Evolutionary conservation across 257 asterid species (phyloP).

Genomic region (Gynochthodes officinalis): DNA sequence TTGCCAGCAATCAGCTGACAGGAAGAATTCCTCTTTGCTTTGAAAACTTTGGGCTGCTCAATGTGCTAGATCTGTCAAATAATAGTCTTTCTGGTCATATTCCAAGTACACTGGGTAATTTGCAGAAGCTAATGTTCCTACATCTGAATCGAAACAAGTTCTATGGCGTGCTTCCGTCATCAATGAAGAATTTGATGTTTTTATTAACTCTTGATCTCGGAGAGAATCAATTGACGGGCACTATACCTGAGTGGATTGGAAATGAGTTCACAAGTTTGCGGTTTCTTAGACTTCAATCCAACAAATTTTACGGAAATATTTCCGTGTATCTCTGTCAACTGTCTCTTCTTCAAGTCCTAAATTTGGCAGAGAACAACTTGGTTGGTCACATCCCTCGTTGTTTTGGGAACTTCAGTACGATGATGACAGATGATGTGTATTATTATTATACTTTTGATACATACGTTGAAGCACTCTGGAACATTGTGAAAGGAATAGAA

Average conservation of each 20-base stretch:
- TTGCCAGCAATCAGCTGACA: background rate
- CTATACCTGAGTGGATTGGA: background rate
- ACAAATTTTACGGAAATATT: background rate
- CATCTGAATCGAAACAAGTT: background rate
- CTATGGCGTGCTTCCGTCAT: background rate
- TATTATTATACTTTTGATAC: no score
- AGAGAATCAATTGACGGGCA: background rate
- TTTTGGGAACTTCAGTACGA: constrained; percentile 20
- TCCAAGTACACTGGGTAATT: constrained; percentile 20
- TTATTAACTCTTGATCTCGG: background rate
- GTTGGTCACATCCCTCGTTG: constrained; percentile 27
- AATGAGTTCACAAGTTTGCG: background rate
- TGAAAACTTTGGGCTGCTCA: background rate
- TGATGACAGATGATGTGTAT: constrained; percentile 14
- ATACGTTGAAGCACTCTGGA: background rate
- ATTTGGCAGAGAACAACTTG: constrained; percentile 27
- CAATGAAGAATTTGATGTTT: constrained; percentile 9
- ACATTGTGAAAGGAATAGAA: constrained; percentile 6
- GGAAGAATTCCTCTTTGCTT: constrained; percentile 10
- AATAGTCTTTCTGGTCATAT: constrained; percentile 20
- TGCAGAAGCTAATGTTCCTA: background rate
- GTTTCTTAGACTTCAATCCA: background rate
- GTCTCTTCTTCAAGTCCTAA: constrained; percentile 18
- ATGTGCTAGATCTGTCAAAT: constrained; percentile 2
- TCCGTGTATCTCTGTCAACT: constrained; percentile 18